Evolutionary conservation across 2,329 filamentous ascomycete genomes (phyloP), one percentile per base, ranked within the genome.

Genomic region (Myriangium duriaei): DNA sequence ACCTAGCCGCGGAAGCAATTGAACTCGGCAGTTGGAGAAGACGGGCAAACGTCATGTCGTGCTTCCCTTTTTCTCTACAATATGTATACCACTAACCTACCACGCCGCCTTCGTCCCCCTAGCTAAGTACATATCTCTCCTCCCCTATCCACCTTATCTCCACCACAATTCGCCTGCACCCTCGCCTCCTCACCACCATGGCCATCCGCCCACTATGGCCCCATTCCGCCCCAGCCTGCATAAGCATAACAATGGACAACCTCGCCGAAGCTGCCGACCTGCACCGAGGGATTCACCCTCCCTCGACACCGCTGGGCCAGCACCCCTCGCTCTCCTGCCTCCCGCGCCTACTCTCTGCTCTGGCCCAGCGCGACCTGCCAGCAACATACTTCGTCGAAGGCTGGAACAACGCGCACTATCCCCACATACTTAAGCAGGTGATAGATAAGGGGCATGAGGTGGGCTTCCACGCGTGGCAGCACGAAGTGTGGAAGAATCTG

Each of bases 221-320:
- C 1, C 37, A 49, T n/a, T 42, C 42, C 32, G 48, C 48, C 14
- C 42, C 33, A 11, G 51, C 52, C 15, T 46, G 49, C 37, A 48
- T 57, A 15, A 45, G 45, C 12, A 35, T 56, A 29, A 57, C 54
- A 11, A 42, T 57, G 17, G 54, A 57, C 48, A 57, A 57, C 42
- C 51, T 56, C 48, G 54, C 51, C 26, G 54, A 57, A 47, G 54
- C 53, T 11, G 54, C 54, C 12, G 54, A 57, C 34, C 34, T 57
- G 1, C 45, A 57, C 32, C 47, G 54, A 1, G 37, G 41, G 3
- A 42, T 57, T 10, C 54, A 53, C 52, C 49, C 49, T 9, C 12
- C 38, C 30, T 30, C 43, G 17, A 16, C 47, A 35, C 47, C 51
- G 7, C 37, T 55, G 11, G 54, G 54, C 11, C 45, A 45, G 5